phyloP scores from a whole-genome alignment of 2,329 filamentous ascomycete genomes.

The Metarhizium rileyi region DNA sequence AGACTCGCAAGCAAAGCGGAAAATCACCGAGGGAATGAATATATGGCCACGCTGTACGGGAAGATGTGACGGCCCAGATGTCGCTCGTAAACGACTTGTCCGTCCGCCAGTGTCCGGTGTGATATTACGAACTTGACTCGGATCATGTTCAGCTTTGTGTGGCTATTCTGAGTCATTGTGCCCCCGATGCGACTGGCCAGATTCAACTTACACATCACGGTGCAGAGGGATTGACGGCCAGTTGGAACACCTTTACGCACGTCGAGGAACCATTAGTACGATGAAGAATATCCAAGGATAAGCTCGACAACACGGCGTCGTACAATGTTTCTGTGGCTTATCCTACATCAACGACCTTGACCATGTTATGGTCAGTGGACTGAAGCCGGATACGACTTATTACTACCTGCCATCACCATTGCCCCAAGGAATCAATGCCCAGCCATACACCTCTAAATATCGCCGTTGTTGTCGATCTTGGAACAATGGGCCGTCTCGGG shows the following conservation, averaged over 20 bases:
- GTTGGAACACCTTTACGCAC: constrained; percentile 25
- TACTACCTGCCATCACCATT: constrained; percentile 1
- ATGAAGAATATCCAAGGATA: constrained; percentile 16
- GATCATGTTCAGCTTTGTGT: not conserved
- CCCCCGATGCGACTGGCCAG: not conserved
- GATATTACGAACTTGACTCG: not conserved
- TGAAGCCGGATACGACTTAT: constrained; percentile 1
- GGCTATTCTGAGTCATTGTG: not conserved
- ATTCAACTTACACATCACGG: constrained; percentile 1
- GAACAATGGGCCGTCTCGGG: constrained; percentile 8
- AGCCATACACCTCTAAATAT: constrained; percentile 2
- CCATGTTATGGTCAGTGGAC: constrained; percentile 7
- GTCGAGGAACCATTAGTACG: constrained; percentile 17
- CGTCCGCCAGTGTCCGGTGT: not conserved
- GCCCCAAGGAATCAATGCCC: not conserved
- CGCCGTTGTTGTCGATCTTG: constrained; percentile 5
- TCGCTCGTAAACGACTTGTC: not conserved
- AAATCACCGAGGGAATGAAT: too few relatives aligned
- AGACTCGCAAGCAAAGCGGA: too few relatives aligned
- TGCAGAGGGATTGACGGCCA: constrained; percentile 13
- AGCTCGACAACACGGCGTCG: constrained; percentile 13
- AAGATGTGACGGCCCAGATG: too few relatives aligned
- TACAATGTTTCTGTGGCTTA: constrained; percentile 21
- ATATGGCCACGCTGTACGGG: too few relatives aligned
- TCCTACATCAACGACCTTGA: constrained; percentile 22